Evolutionary conservation across 768 basidiomycete species (phyloP).

Genomic region (Lactarius quietus): DNA sequence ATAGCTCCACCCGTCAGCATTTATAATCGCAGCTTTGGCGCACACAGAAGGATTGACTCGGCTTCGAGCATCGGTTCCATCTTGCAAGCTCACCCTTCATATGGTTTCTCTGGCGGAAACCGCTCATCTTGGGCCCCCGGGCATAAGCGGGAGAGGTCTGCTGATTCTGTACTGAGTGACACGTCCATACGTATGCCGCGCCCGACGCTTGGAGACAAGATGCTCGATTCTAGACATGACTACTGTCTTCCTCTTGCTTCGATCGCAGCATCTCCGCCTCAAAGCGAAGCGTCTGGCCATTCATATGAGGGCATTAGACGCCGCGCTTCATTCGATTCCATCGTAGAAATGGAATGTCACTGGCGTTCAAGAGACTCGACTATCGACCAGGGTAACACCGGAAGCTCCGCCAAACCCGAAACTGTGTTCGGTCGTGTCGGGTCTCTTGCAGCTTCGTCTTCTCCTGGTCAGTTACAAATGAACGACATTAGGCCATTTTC

Average conservation of each 20-base stretch:
- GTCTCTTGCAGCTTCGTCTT: conserved; percentile 28
- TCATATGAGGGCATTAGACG: conserved; percentile 32
- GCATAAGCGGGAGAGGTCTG: conserved; percentile 47
- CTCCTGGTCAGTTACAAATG: conserved; percentile 39
- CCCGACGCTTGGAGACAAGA: conserved; percentile 82
- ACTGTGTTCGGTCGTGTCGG: conserved; percentile 59
- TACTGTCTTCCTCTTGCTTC: conserved; percentile 53
- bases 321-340: conserved; percentile 58
- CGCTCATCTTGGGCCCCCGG: conserved; percentile 60
- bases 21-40: conserved; percentile 63
- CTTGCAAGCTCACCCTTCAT: conserved; percentile 51
- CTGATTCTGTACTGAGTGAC: conserved; percentile 66
- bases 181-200: conserved; percentile 59
- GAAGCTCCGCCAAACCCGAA: conserved; percentile 50
- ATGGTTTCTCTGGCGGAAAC: conserved; percentile 48
- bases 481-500: conserved; percentile 64
- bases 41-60: conserved; percentile 54
- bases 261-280: conserved; percentile 64
- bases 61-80: conserved; percentile 54
- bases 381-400: conserved; percentile 60
- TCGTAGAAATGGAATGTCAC: conserved; percentile 50
- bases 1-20: conserved; percentile 65
- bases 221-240: conserved; percentile 64
- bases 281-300: conserved; percentile 34
- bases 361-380: conserved; percentile 32